phyloP scores from a whole-genome alignment of 2,329 filamentous ascomycete genomes.

The Fusarium piperis region DNA sequence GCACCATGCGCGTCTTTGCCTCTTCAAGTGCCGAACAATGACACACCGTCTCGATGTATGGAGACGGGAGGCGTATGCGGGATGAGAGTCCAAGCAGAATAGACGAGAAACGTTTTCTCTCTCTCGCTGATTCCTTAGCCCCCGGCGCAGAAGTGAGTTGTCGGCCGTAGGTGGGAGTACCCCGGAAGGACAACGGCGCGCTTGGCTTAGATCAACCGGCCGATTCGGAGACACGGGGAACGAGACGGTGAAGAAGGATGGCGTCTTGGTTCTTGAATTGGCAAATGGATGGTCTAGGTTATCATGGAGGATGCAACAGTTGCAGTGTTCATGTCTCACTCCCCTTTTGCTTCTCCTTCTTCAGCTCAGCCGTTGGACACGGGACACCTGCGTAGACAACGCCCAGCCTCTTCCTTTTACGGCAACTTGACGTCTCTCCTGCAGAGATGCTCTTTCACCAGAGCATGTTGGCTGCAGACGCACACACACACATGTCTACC shows the following conservation, averaged over 20 bases:
- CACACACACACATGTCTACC: not conserved
- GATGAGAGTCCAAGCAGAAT: not conserved
- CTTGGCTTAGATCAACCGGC: constrained; percentile 3
- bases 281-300: constrained; percentile 8
- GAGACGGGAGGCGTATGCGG: constrained; percentile 21
- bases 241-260: constrained; percentile 7
- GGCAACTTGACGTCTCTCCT: not conserved
- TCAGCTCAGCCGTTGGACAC: constrained; percentile 31
- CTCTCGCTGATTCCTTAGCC: not conserved
- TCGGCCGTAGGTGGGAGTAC: constrained; percentile 8
- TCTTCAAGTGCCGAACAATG: constrained; percentile 28
- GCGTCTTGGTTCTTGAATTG: not conserved
- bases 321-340: constrained; percentile 11
- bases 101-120: not conserved
- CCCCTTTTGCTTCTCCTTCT: constrained; percentile 15
- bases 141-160: constrained; percentile 32
- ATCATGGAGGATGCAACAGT: constrained; percentile 15
- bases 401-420: constrained; percentile 19
- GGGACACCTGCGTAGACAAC: constrained; percentile 5
- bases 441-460: not conserved
- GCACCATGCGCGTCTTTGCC: constrained; percentile 7
- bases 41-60: constrained; percentile 21
- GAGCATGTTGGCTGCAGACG: constrained; percentile 1
- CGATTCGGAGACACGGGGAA: not conserved
- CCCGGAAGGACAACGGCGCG: constrained; percentile 15